These are phyloP conservation scores for Lippia alba DNA, from an alignment of 305 asterid genomes.

Conservation along the genomic window DNA sequence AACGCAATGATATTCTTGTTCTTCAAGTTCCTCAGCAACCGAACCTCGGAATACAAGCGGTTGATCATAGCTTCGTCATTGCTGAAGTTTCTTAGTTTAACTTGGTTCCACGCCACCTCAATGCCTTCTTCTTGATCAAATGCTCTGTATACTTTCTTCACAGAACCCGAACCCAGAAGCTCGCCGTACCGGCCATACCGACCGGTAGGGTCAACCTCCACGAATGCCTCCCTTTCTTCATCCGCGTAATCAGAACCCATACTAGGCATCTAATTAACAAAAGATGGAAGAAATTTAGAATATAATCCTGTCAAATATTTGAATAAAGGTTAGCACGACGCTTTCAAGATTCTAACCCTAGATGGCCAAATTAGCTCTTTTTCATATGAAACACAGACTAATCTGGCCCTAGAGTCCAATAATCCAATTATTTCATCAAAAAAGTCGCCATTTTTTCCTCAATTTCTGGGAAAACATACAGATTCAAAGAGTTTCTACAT, in stretches of 20 bases:
- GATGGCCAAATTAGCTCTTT: too few species aligned
- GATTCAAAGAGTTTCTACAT: too few species aligned
- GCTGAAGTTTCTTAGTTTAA: constrained; percentile 56
- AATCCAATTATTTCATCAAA: too few species aligned
- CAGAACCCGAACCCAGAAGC: constrained; percentile 74
- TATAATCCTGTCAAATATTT: too few species aligned
- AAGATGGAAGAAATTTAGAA: too few species aligned
- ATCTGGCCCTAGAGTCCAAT: too few species aligned
- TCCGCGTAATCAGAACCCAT: constrained; percentile 44
- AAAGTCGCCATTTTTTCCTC: too few species aligned
- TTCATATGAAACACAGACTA: too few species aligned
- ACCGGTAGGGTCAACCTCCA: constrained; percentile 68
- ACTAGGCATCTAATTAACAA: constrained; percentile 33
- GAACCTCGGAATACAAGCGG: constrained; percentile 64
- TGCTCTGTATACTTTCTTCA: constrained; percentile 80
- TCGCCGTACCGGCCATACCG: constrained; percentile 81
- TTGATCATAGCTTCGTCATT: constrained; percentile 58
- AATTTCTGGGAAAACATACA: too few species aligned
- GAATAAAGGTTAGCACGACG: too few species aligned
- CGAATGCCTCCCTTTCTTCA: constrained; percentile 57
- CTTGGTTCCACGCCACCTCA: constrained; percentile 93
- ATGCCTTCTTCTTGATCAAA: constrained; percentile 90
- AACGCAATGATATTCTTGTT: constrained; percentile 60
- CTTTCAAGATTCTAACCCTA: too few species aligned
- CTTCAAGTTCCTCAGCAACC: constrained; percentile 51